These are phyloP conservation scores for Mycosphaerella sp. DNA, from an alignment of 2,329 filamentous ascomycete species.

Conservation along the genomic window DNA sequence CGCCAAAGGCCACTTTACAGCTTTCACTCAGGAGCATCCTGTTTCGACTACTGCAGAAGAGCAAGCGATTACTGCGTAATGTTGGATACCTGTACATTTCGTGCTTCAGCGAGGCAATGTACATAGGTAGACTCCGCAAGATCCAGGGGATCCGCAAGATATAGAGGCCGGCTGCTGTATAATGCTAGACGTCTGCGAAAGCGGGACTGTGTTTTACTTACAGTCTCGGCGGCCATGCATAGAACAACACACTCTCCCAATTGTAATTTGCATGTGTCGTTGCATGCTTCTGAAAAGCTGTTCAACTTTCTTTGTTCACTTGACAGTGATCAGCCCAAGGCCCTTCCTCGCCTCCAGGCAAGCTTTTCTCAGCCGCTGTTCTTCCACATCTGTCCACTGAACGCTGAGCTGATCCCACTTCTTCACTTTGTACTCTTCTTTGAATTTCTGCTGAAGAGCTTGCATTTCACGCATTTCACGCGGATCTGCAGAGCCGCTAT, in stretches of 20 bases:
- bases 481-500: slow-evolving; percentile 59
- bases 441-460: slow-evolving; percentile 49
- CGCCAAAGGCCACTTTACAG: slow-evolving; percentile 1
- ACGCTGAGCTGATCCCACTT: slow-evolving; percentile 59
- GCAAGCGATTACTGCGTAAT: slow-evolving; percentile 4
- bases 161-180: not conserved
- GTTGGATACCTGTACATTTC: not conserved
- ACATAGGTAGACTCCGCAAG: not conserved
- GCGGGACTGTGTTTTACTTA: not conserved
- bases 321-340: slow-evolving; percentile 54
- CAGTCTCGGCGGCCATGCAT: not conserved
- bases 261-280: not conserved
- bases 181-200: not conserved
- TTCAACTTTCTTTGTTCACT: slow-evolving; percentile 32
- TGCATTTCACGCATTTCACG: slow-evolving; percentile 52
- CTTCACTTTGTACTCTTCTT: slow-evolving; percentile 51
- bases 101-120: not conserved
- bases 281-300: too few species aligned
- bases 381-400: slow-evolving; percentile 59
- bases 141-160: not conserved
- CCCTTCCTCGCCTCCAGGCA: slow-evolving; percentile 52
- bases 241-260: not conserved
- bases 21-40: not conserved
- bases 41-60: not conserved
- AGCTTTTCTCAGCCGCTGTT: slow-evolving; percentile 52